phyloP scores from a whole-genome alignment of 2,329 filamentous ascomycete genomes.

The Fusarium sp. region DNA sequence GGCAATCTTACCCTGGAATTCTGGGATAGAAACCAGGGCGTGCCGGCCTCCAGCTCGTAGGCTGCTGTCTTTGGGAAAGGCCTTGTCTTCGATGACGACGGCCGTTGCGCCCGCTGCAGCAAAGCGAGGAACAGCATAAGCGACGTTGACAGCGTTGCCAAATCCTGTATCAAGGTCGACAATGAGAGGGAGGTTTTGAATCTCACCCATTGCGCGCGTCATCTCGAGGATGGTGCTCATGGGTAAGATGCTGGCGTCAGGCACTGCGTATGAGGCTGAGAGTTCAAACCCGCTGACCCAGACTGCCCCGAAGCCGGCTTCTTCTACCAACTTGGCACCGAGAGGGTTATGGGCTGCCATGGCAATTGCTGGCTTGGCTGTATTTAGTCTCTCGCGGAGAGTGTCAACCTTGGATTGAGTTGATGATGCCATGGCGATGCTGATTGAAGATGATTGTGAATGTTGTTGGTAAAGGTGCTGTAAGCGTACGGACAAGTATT shows the following conservation, averaged over 20 bases:
- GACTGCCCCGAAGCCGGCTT: slow-evolving; percentile 23
- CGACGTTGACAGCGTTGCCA: neutral
- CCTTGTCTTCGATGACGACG: neutral
- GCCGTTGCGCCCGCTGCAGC: neutral
- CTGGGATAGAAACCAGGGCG: neutral
- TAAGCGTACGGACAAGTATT: neutral
- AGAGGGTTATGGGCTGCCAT: neutral
- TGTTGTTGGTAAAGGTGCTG: neutral
- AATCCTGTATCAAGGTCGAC: neutral
- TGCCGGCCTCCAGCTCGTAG: neutral
- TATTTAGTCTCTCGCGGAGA: neutral
- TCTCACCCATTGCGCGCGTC: neutral
- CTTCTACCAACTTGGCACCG: neutral
- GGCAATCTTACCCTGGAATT: neutral
- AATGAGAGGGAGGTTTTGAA: neutral
- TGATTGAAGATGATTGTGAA: neutral
- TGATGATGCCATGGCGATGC: neutral
- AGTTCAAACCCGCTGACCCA: slow-evolving; percentile 32
- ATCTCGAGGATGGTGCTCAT: neutral
- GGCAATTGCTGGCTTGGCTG: neutral
- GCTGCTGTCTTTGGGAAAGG: neutral
- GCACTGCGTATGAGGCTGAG: slow-evolving; percentile 24
- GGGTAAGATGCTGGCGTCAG: slow-evolving; percentile 18
- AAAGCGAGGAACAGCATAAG: neutral
- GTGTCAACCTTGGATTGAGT: neutral